A percentile compares a stretch with the other conserved stretches of the same genome.
Conservation (phyloP, 2,329 filamentous ascomycete species). For the Phialocephala sp. region DNA sequence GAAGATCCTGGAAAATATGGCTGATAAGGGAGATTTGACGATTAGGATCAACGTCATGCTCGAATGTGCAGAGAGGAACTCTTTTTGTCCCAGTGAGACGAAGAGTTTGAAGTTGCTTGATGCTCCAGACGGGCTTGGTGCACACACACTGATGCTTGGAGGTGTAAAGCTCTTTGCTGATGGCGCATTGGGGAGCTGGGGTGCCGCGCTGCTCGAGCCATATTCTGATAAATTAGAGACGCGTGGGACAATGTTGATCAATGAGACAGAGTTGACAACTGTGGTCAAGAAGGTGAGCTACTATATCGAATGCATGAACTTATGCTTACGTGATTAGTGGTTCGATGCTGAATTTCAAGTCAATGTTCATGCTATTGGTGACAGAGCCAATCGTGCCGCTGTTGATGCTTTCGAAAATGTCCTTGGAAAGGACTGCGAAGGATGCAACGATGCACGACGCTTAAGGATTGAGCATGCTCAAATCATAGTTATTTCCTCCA, state of each 20-base stretch:
- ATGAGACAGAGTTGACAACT: slow-evolving; percentile 60
- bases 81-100: slow-evolving; percentile 62
- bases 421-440: slow-evolving; percentile 58
- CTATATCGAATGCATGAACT: not conserved
- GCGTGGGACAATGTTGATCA: slow-evolving; percentile 69
- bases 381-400: slow-evolving; percentile 69
- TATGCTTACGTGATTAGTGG: slow-evolving; percentile 53
- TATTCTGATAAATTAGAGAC: slow-evolving; percentile 68
- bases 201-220: slow-evolving; percentile 72
- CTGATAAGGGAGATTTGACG: slow-evolving; percentile 58
- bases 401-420: slow-evolving; percentile 66
- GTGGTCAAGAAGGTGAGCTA: slow-evolving; percentile 50
- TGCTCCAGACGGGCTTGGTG: slow-evolving; percentile 29
- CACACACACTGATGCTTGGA: slow-evolving; percentile 54
- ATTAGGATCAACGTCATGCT: slow-evolving; percentile 72
- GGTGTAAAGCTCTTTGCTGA: slow-evolving; percentile 76
- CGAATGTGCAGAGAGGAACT: slow-evolving; percentile 68
- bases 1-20: slow-evolving; percentile 59
- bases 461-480: slow-evolving; percentile 75
- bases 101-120: slow-evolving; percentile 42
- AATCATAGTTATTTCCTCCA: slow-evolving; percentile 54
- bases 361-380: slow-evolving; percentile 75
- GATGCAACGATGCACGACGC: slow-evolving; percentile 60
- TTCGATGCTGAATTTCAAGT: slow-evolving; percentile 67
- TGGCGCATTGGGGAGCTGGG: slow-evolving; percentile 74